phyloP scores from a whole-genome alignment of 2,329 filamentous ascomycete species.

The Epichloe uncinata region DNA sequence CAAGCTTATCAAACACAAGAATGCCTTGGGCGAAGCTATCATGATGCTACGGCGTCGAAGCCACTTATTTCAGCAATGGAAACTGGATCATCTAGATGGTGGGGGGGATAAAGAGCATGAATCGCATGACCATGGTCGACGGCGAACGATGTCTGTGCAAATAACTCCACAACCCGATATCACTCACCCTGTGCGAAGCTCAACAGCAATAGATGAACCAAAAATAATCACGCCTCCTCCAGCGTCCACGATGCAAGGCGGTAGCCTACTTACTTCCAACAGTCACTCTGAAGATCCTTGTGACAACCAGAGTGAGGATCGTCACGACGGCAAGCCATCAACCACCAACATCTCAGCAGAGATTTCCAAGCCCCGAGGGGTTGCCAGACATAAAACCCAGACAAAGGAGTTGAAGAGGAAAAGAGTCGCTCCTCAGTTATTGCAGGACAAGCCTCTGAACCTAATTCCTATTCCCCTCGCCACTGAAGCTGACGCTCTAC shows the following conservation, averaged over 20 bases:
- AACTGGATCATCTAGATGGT: constrained; percentile 5
- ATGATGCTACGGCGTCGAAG: constrained; percentile 40
- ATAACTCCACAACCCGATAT: constrained; percentile 2
- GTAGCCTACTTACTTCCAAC: not conserved
- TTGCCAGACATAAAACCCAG: constrained; percentile 5
- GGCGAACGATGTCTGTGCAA: not conserved
- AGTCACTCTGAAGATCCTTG: not conserved
- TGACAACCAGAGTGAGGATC: not conserved
- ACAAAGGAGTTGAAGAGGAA: constrained; percentile 16
- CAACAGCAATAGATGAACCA: not conserved
- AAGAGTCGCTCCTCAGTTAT: constrained; percentile 13
- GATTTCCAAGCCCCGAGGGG: not conserved
- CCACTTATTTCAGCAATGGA: constrained; percentile 28
- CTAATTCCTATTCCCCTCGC: constrained; percentile 1
- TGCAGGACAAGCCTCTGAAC: constrained; percentile 7
- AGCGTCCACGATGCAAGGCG: not conserved
- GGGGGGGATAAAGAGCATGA: not conserved
- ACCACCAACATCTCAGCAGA: not conserved
- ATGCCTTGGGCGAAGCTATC: constrained; percentile 45
- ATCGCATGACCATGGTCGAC: not conserved
- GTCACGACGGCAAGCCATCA: not conserved
- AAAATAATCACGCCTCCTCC: not conserved
- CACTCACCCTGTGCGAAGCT: not conserved
- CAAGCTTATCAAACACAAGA: constrained; percentile 41
- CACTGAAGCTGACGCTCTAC: constrained; percentile 4